These are phyloP conservation scores for Blastocystis sp. DNA, from an alignment of 352 stramenopile species.

Conservation along the genomic window DNA sequence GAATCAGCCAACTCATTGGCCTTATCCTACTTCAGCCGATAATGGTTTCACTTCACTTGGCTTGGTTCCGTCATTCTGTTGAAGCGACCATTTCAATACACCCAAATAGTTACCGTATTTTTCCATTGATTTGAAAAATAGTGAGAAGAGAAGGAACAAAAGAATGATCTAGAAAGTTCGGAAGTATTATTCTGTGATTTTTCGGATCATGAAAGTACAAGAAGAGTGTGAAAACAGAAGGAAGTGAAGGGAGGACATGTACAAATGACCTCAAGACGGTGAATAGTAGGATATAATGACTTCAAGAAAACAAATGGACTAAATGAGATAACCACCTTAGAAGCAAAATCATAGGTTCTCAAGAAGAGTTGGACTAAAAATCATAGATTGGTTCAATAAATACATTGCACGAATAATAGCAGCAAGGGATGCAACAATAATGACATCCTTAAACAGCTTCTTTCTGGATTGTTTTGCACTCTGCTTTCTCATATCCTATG, in stretches of 20 bases:
- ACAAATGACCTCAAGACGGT: background rate
- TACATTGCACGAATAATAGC: slow-evolving; percentile 22
- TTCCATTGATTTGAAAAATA: slow-evolving; percentile 45
- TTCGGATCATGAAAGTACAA: too few relatives aligned
- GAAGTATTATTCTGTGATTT: background rate
- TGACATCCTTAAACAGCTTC: slow-evolving; percentile 43
- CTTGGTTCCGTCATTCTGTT: slow-evolving; percentile 60
- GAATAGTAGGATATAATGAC: background rate
- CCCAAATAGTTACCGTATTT: slow-evolving; percentile 62
- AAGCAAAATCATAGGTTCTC: slow-evolving; percentile 25
- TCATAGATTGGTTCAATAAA: background rate
- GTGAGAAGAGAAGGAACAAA: background rate
- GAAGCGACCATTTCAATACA: slow-evolving; percentile 64
- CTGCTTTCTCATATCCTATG: background rate
- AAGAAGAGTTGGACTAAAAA: slow-evolving; percentile 27
- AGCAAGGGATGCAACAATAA: slow-evolving; percentile 34
- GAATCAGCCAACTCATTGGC: background rate
- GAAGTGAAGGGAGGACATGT: background rate
- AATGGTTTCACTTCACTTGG: slow-evolving; percentile 59
- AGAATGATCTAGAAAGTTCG: slow-evolving; percentile 65
- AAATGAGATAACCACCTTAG: background rate
- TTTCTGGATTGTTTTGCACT: slow-evolving; percentile 33
- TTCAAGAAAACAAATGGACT: background rate
- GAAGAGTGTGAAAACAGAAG: background rate
- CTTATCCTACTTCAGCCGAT: slow-evolving; percentile 24